Percentiles rank a stretch among this genome's conserved stretches.
These are phyloP conservation scores for Tetrapyrgos nigripes DNA, from an alignment of 1,284 basidiomycete species.

Conservation along the genomic window DNA sequence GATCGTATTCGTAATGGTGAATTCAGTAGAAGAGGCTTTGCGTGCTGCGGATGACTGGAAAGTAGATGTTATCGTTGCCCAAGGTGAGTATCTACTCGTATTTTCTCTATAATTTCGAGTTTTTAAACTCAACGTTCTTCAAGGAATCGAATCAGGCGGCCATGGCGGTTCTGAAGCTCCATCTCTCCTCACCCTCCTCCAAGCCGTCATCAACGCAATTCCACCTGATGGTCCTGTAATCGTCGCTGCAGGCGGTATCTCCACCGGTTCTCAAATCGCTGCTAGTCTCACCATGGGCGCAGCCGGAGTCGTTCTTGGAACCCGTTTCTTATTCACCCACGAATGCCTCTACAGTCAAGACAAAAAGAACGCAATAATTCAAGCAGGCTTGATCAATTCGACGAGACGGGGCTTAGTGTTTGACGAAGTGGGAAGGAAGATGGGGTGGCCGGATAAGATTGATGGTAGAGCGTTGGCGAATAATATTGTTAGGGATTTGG, in stretches of 20 bases:
- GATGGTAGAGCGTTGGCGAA: slow-evolving; percentile 49
- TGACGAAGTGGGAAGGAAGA: slow-evolving; percentile 48
- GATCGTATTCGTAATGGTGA: slow-evolving; percentile 29
- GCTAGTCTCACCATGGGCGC: slow-evolving; percentile 56
- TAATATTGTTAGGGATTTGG: slow-evolving; percentile 14
- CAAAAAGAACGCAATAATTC: slow-evolving; percentile 48
- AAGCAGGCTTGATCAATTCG: slow-evolving; percentile 40
- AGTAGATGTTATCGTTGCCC: slow-evolving; percentile 33
- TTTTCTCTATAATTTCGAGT: not conserved
- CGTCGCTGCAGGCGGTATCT: slow-evolving; percentile 48
- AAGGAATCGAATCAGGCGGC: slow-evolving; percentile 61
- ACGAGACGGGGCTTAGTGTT: slow-evolving; percentile 55
- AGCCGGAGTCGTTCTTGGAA: slow-evolving; percentile 56
- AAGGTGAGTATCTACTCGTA: too few relatives aligned
- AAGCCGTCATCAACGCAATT: slow-evolving; percentile 44
- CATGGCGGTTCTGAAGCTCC: slow-evolving; percentile 53
- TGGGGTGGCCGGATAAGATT: slow-evolving; percentile 56
- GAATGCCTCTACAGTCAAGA: slow-evolving; percentile 50
- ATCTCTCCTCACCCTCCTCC: slow-evolving; percentile 49
- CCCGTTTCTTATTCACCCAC: slow-evolving; percentile 58
- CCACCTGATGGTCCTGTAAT: slow-evolving; percentile 43
- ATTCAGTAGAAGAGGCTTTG: slow-evolving; percentile 28
- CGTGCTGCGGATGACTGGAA: slow-evolving; percentile 26
- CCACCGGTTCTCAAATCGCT: slow-evolving; percentile 55
- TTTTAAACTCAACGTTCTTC: too few relatives aligned